These are phyloP conservation scores for Persicaria tinctoria DNA, from an alignment of 148 eudicot genomes.

Conservation along the genomic window DNA sequence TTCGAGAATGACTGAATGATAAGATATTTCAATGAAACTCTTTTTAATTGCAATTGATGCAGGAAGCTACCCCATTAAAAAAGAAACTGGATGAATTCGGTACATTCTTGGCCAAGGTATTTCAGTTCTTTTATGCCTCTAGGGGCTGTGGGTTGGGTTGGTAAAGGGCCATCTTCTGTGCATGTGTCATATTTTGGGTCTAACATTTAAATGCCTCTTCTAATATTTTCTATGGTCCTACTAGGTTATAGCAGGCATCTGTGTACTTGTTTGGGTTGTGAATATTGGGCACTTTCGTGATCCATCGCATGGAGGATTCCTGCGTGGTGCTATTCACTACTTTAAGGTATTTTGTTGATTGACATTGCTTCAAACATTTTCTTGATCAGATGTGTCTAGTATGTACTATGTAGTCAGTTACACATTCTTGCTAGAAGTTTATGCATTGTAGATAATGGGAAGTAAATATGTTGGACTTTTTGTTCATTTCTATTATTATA, in stretches of 20 bases:
- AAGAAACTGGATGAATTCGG: slow-evolving; percentile 97
- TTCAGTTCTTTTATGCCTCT: slow-evolving; percentile 6
- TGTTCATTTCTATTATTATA: neutral
- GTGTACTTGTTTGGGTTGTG: slow-evolving; percentile 93
- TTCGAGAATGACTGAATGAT: neutral
- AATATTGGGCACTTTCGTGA: slow-evolving; percentile 97
- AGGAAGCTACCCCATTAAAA: slow-evolving; percentile 95
- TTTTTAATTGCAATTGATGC: slow-evolving; percentile 18
- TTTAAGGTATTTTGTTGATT: slow-evolving; percentile 67
- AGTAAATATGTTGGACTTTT: neutral
- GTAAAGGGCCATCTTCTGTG: neutral
- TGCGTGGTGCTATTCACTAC: slow-evolving; percentile 94
- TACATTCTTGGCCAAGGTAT: slow-evolving; percentile 93
- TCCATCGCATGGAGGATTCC: slow-evolving; percentile 96
- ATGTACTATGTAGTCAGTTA: neutral
- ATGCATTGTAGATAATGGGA: neutral
- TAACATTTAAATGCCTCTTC: slow-evolving; percentile 12
- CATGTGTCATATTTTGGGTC: slow-evolving; percentile 9
- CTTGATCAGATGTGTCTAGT: neutral
- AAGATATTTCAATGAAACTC: neutral
- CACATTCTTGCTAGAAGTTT: neutral
- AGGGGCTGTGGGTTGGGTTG: neutral
- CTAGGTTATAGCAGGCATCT: slow-evolving; percentile 97
- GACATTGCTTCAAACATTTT: neutral
- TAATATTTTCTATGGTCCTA: slow-evolving; percentile 1